Conservation (phyloP, 176 grass and related monocot species). For the Calamus simplicifolius region DNA sequence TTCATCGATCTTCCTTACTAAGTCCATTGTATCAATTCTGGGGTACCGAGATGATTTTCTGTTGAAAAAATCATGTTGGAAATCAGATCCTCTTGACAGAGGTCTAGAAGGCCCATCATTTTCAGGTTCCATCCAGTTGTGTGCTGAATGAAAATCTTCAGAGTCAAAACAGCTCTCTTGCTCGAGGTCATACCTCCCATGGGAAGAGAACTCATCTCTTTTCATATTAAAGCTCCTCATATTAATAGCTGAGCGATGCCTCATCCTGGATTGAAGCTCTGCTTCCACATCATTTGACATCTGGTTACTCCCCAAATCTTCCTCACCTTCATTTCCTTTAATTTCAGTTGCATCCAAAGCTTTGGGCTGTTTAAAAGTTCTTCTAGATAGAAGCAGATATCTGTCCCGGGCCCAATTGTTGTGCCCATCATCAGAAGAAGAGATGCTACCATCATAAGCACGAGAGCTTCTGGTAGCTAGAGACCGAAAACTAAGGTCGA, state of each 20-base stretch:
- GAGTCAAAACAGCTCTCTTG: constrained; percentile 52
- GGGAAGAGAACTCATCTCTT: constrained; percentile 26
- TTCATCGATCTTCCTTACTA: constrained; percentile 66
- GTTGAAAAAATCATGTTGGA: constrained; percentile 17
- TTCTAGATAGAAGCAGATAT: constrained; percentile 27
- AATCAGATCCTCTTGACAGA: constrained; percentile 26
- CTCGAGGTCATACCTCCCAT: constrained; percentile 15
- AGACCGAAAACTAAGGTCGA: constrained; percentile 6
- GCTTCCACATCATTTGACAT: constrained; percentile 1
- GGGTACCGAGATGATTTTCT: constrained; percentile 21
- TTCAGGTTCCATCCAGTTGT: constrained; percentile 39
- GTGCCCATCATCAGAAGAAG: constrained; percentile 19
- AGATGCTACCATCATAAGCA: constrained; percentile 43
- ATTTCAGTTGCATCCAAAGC: constrained; percentile 2
- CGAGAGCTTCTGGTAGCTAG: constrained; percentile 15
- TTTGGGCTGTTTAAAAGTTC: constrained; percentile 26
- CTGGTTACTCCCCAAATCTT: constrained; percentile 7
- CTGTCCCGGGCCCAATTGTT: neutral
- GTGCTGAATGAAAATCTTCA: constrained; percentile 42
- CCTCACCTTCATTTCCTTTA: constrained; percentile 31
- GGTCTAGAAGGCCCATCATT: constrained; percentile 38
- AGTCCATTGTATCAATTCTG: constrained; percentile 20
- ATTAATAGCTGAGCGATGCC: constrained; percentile 7
- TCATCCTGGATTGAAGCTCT: constrained; percentile 8
- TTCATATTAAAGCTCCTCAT: constrained; percentile 20